Evolutionary conservation across 148 eudicot species (phyloP), one percentile per base, ranked within the genome.

Genomic region (Mesembryanthemum crystallinum): DNA sequence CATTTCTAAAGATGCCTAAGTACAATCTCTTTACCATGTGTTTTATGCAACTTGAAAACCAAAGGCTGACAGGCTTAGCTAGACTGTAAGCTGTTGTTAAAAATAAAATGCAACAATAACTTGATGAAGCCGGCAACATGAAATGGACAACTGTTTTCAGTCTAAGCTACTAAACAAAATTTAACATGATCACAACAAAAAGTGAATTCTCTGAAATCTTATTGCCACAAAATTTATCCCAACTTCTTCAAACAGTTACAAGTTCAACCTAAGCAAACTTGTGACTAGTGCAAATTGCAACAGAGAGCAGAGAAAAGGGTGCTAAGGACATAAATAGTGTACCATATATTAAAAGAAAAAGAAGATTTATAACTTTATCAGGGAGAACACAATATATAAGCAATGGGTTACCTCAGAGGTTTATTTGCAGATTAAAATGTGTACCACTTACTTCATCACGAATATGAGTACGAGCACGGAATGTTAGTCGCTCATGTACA

Each of bases 401-500:
- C 54, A 65, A 39, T 21, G 60, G 67, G 39, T 73, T 59, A 47
- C n/a, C n/a, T 15, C 39, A 42, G 52, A 51, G 24, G 57, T 14
- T 58, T 30, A 68, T 5, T 5, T 25, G 25, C 28, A 27, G 30
- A 69, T 42, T 47, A 67, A 15, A 0, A 43, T 14, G 29, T 57
- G 25, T 58, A 70, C 69, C 66, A 58, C 83, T 59, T 82, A 92
- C 99, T 87, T 92, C 99, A 87, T 95, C 99, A 55, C 94, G 94
- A 32, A 95, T 92, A 82, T 95, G 92, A 13, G 94, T 95, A 59
- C 97, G 90, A 71, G 97, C 98, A 78, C 99, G 96, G 69, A 95
- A 95, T 67, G 98, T 95, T 77, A 95, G 84, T 76, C 99, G 85
- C 83, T 95, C 99, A 74, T 91, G 97, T 68, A 92, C 91, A 86